Evolutionary conservation across 2,329 filamentous ascomycete species (phyloP).

Genomic region (Xylaria sp.): DNA sequence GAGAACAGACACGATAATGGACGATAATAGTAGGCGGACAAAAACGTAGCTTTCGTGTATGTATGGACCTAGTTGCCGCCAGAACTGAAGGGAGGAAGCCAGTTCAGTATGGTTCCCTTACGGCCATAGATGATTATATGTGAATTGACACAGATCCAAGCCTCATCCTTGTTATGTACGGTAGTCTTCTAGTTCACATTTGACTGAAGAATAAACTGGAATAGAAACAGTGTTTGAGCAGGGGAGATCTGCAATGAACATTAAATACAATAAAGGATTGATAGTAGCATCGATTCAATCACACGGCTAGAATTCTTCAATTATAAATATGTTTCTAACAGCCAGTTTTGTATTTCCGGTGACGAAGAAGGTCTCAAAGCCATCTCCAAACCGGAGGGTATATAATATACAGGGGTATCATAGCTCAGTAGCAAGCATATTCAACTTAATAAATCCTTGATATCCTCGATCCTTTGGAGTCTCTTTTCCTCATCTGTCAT

Average conservation of each 20-base stretch:
- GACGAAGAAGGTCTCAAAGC: constrained; percentile 5
- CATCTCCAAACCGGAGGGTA: not conserved
- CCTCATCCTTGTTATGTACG: too few relatives aligned
- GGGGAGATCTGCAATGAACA: not conserved
- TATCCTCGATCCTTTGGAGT: constrained; percentile 89
- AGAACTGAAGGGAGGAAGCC: too few relatives aligned
- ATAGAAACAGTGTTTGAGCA: not conserved
- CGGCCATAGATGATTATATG: too few relatives aligned
- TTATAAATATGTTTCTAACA: not conserved
- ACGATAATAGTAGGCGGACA: too few relatives aligned
- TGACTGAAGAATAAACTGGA: not conserved
- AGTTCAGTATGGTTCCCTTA: too few relatives aligned
- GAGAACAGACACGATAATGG: too few relatives aligned
- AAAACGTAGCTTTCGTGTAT: too few relatives aligned
- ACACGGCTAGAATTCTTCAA: not conserved
- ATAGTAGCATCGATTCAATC: not conserved
- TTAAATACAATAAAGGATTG: not conserved
- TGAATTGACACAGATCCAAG: too few relatives aligned
- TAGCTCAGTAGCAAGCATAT: not conserved
- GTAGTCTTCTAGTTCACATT: not conserved
- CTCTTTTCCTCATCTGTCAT: constrained; percentile 95
- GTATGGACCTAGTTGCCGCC: too few relatives aligned
- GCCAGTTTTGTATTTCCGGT: not conserved
- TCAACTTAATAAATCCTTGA: constrained; percentile 84
- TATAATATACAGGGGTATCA: not conserved